These are phyloP conservation scores for Handroanthus guayacan DNA, from an alignment of 257 asterid species.

Conservation along the genomic window DNA sequence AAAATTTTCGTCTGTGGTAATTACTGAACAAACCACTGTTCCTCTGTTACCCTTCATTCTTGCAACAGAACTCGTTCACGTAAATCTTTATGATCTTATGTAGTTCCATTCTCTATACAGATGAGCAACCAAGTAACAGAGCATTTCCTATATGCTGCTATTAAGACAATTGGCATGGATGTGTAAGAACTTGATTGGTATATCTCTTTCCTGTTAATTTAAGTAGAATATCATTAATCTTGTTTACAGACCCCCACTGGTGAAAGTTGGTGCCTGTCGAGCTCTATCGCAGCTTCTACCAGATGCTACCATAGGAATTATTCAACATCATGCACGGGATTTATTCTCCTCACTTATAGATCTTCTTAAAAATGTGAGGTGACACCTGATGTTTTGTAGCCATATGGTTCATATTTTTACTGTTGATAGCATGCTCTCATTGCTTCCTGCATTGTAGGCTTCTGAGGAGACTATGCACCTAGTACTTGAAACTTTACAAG, in stretches of 20 bases:
- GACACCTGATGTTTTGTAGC: conserved; percentile 30
- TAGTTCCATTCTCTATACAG: conserved; percentile 52
- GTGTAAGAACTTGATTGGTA: conserved; percentile 62
- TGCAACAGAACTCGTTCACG: conserved; percentile 5
- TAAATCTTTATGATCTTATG: conserved; percentile 36
- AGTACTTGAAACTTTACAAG: conserved; percentile 91
- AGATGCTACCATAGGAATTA: conserved; percentile 62
- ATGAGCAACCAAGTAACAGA: conserved; percentile 72
- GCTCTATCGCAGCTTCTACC: conserved; percentile 91
- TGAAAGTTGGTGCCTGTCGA: conserved; percentile 94
- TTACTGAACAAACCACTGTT: conserved; percentile 33
- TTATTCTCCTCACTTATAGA: conserved; percentile 81
- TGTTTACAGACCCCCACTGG: conserved; percentile 82
- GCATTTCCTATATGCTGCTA: conserved; percentile 74
- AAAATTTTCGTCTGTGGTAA: conserved; percentile 85
- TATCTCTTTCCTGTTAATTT: conserved; percentile 26
- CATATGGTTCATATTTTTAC: conserved; percentile 15
- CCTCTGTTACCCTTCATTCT: conserved; percentile 22
- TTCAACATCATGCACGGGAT: conserved; percentile 70
- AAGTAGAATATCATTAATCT: conserved; percentile 25
- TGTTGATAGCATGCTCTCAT: conserved; percentile 31
- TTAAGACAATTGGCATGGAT: conserved; percentile 87
- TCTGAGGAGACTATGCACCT: conserved; percentile 99
- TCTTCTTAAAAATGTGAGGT: conserved; percentile 84
- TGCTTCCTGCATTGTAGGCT: conserved; percentile 66